Conservation (phyloP, 352 stramenopile species). For the Phytophthora crassamura region DNA sequence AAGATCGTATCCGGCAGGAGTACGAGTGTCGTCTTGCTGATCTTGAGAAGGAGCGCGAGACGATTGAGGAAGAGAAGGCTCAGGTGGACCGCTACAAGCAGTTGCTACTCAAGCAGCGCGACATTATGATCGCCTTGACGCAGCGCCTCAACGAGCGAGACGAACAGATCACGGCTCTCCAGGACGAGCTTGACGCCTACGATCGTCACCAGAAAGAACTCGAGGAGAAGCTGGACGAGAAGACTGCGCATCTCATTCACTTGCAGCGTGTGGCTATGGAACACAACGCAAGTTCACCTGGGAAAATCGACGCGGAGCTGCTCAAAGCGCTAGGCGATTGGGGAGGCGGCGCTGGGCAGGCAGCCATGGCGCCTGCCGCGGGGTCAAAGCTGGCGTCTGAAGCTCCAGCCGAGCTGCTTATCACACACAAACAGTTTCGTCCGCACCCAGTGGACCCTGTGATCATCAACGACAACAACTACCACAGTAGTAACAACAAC, state of each 20-base stretch:
- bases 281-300: conserved; percentile 71
- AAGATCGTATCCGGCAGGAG: conserved; percentile 91
- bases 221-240: conserved; percentile 95
- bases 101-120: conserved; percentile 95
- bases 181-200: conserved; percentile 95
- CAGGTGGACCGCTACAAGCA: conserved; percentile 97
- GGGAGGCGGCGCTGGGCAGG: conserved; percentile 30
- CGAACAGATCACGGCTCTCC: conserved; percentile 95
- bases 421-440: conserved; percentile 75
- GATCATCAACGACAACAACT: conserved; percentile 50
- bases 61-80: conserved; percentile 95
- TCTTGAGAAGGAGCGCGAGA: conserved; percentile 94
- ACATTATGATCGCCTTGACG: conserved; percentile 97
- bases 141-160: conserved; percentile 95
- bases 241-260: conserved; percentile 94
- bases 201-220: conserved; percentile 93
- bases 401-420: conserved; percentile 50
- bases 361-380: conserved; percentile 3
- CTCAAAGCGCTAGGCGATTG: conserved; percentile 74
- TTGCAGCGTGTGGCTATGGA: conserved; percentile 93
- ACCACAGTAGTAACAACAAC: conserved; percentile 34
- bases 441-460: conserved; percentile 51
- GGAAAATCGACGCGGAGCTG: conserved; percentile 66
- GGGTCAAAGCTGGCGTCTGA: conserved; percentile 3
- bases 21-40: conserved; percentile 93